Evolutionary conservation across 768 basidiomycete species (phyloP), one percentile per base, ranked within the genome.

Genomic region (Lactarius hatsudake): DNA sequence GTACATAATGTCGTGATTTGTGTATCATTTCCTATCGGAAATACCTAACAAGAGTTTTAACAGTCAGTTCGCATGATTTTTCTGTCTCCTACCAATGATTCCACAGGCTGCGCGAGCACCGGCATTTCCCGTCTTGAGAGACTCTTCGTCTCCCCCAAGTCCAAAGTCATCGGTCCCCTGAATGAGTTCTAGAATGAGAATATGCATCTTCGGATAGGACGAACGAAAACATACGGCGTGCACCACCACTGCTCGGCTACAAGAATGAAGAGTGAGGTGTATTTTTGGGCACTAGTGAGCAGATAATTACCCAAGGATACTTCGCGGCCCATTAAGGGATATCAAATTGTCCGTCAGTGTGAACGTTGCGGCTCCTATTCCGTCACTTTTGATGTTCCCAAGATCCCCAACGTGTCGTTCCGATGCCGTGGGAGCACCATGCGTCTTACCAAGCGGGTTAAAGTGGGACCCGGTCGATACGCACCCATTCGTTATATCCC

Each of bases 141-240:
- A 89, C 69, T 91, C 90, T 34, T 83, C 79, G 72, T 88, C 81
- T 51, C 78, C 80, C 18, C 90, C 90, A 67, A 77, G 79, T n/a
- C 91, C 93, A 59, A 93, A 81, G 72, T 94, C 93, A 73, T 94
- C 93, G 20, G 84, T 83, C 4, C 90, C 90, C 87, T 87, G 69
- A n/a, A 42, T n/a, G 20, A 26, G 26, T 23, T 38, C 5, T 51
- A 62, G 26, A 23, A 38, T 26, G 28, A 34, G 43, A 2, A 6
- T 2, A 30, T 15, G 5, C 34, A 18, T 18, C 17, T 38, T 28
- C 15, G 15, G 57, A 69, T 67, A n/a, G 57, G 20, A 70, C 62
- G 48, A 18, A 38, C 53, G 59, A 28, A 42, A 34, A 75, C 79
- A 64, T 71, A 87, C 87, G 63, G 82, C 83, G 78, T 94, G 93